Evolutionary conservation across 2,329 filamentous ascomycete genomes (phyloP).

Genomic region (Pseudocercospora eumusae): DNA sequence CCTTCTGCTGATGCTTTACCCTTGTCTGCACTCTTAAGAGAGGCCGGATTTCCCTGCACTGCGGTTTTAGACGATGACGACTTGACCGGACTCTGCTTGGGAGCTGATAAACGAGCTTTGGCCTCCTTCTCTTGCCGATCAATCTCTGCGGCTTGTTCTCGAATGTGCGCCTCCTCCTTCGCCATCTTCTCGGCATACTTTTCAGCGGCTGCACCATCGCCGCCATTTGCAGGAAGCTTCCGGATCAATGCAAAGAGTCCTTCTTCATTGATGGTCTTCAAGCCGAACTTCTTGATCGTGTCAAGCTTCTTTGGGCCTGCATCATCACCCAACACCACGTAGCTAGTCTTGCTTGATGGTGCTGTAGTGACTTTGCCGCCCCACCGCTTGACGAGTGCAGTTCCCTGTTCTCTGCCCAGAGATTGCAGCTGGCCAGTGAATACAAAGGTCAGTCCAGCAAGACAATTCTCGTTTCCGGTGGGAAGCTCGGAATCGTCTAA

Average conservation of each 20-base stretch:
- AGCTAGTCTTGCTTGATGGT: constrained; percentile 91
- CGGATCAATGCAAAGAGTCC: constrained; percentile 86
- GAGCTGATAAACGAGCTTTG: constrained; percentile 38
- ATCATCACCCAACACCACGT: constrained; percentile 85
- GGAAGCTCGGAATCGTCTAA: constrained; percentile 71
- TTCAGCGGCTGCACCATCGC: constrained; percentile 82
- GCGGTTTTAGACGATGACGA: constrained; percentile 34
- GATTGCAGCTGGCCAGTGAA: constrained; percentile 86
- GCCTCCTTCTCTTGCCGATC: constrained; percentile 68
- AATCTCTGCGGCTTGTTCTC: constrained; percentile 78
- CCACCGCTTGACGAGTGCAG: constrained; percentile 85
- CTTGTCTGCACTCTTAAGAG: constrained; percentile 38
- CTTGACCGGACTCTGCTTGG: constrained; percentile 46
- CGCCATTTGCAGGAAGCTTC: constrained; percentile 79
- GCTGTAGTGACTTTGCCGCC: constrained; percentile 85
- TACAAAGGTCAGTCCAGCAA: constrained; percentile 87
- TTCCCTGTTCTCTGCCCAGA: constrained; percentile 80
- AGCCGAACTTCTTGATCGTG: constrained; percentile 74
- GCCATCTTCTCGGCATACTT: constrained; percentile 82
- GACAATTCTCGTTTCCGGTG: constrained; percentile 81
- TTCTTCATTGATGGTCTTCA: constrained; percentile 93
- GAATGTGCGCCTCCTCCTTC: constrained; percentile 79
- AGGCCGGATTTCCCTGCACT: constrained; percentile 37
- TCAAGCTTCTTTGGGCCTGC: constrained; percentile 90
- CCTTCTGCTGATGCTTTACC: constrained; percentile 42